These are phyloP conservation scores for Aspergillus sparsus DNA, from an alignment of 495 filamentous ascomycete genomes.

Conservation along the genomic window DNA sequence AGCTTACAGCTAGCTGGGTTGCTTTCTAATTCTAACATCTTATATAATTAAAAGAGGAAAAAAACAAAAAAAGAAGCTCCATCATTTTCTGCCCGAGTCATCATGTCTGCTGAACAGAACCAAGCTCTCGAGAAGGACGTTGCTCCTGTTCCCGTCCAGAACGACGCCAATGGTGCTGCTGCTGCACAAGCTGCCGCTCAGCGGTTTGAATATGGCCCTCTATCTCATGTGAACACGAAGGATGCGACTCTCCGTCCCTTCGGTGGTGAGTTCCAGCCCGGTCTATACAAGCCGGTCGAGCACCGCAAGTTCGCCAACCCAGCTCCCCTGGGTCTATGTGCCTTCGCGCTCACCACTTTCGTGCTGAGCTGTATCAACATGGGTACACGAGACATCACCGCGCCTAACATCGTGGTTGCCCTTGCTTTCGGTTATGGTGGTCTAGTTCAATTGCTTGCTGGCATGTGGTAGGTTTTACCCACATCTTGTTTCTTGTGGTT, in stretches of 20 bases:
- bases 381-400: conserved; percentile 56
- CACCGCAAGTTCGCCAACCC: conserved; percentile 84
- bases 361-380: conserved; percentile 87
- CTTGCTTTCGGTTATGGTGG: conserved; percentile 81
- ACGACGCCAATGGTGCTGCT: conserved; percentile 25
- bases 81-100: conserved; percentile 18
- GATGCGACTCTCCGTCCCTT: conserved; percentile 74
- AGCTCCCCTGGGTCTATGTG: conserved; percentile 79
- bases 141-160: conserved; percentile 17
- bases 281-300: conserved; percentile 76
- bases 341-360: conserved; percentile 96
- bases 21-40: conserved; percentile 13
- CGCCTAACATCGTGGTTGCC: conserved; percentile 69
- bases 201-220: conserved; percentile 62
- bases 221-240: conserved; percentile 66
- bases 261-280: conserved; percentile 95
- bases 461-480: conserved; percentile 84
- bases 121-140: conserved; percentile 43
- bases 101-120: conserved; percentile 36
- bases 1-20: conserved; percentile 31
- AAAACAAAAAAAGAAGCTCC: conserved; percentile 5
- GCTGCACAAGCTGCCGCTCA: conserved; percentile 52
- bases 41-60: conserved; percentile 1
- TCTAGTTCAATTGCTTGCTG: conserved; percentile 86
- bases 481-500: not conserved